phyloP scores from a whole-genome alignment of 345 rosid genomes.

The Excoecaria agallocha region DNA sequence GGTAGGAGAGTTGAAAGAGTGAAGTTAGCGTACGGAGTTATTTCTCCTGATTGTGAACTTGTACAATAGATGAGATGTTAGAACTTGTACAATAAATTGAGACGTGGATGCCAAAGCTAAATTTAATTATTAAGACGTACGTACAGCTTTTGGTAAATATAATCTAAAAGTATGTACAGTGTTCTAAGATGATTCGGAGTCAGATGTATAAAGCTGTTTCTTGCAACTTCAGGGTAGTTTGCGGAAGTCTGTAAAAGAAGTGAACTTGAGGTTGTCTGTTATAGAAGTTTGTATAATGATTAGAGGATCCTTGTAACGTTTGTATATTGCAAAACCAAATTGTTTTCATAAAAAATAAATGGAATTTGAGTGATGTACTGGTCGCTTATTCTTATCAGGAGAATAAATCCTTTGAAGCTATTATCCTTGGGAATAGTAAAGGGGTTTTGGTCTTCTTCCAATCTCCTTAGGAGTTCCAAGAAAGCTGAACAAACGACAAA shows the following conservation, averaged over 20 bases:
- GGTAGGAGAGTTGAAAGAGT: not conserved
- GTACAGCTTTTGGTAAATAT: not conserved
- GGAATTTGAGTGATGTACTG: not conserved
- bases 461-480: no score
- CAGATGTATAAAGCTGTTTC: not conserved
- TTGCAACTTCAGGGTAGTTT: not conserved
- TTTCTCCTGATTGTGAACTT: not conserved
- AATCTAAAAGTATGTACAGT: not conserved
- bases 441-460: no score
- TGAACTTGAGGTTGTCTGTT: not conserved
- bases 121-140: not conserved
- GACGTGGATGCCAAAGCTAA: not conserved
- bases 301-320: not conserved
- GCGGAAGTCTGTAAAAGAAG: not conserved
- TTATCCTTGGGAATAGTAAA: no score
- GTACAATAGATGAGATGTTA: not conserved
- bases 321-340: not conserved
- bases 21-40: not conserved
- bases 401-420: not conserved
- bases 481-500: no score
- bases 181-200: not conserved
- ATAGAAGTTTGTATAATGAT: not conserved
- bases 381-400: not conserved
- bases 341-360: slow-evolving; percentile 1
- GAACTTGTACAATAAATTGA: no score